A percentile compares a stretch with the other conserved stretches of the same genome.
Evolutionary conservation across 2,329 filamentous ascomycete species (phyloP).

Genomic region (Ceratocystis eucalypticola): DNA sequence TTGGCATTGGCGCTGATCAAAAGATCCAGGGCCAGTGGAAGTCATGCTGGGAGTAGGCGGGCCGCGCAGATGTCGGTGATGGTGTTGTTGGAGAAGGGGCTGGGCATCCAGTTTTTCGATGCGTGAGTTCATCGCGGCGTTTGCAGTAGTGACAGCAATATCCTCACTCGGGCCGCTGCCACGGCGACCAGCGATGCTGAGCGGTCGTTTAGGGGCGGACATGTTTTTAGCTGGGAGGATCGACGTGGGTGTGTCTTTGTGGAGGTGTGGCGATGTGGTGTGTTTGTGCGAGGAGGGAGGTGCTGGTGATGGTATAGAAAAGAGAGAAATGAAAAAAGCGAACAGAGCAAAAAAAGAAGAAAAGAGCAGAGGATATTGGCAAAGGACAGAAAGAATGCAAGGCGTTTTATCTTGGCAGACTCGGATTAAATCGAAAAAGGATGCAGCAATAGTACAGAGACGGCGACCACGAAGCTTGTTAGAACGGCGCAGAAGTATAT

Average conservation of each 20-base stretch:
- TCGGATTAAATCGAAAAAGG: too few species aligned
- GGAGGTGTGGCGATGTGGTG: too few species aligned
- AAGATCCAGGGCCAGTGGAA: conserved; percentile 45
- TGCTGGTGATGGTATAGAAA: not conserved
- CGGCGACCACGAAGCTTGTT: too few species aligned
- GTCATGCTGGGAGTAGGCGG: conserved; percentile 55
- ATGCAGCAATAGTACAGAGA: too few species aligned
- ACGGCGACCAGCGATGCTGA: conserved; percentile 49
- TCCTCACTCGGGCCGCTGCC: conserved; percentile 46
- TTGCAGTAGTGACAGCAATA: conserved; percentile 39
- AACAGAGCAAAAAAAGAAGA: not conserved
- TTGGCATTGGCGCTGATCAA: conserved; percentile 33
- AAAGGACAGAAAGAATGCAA: not conserved
- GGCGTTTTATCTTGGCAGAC: not conserved
- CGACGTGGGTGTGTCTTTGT: too few species aligned
- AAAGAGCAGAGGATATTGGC: not conserved
- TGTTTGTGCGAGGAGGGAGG: too few species aligned
- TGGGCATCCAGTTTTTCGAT: conserved; percentile 8
- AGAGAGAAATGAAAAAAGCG: not conserved
- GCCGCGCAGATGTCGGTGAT: conserved; percentile 39
- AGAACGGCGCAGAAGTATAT: too few species aligned
- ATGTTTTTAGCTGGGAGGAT: conserved; percentile 23
- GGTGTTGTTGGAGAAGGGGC: conserved; percentile 37
- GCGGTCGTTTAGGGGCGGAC: conserved; percentile 35
- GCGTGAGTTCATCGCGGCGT: conserved; percentile 21